Conservation (phyloP, 805 yeast species). For the Saccharomycopsis babjevae region DNA sequence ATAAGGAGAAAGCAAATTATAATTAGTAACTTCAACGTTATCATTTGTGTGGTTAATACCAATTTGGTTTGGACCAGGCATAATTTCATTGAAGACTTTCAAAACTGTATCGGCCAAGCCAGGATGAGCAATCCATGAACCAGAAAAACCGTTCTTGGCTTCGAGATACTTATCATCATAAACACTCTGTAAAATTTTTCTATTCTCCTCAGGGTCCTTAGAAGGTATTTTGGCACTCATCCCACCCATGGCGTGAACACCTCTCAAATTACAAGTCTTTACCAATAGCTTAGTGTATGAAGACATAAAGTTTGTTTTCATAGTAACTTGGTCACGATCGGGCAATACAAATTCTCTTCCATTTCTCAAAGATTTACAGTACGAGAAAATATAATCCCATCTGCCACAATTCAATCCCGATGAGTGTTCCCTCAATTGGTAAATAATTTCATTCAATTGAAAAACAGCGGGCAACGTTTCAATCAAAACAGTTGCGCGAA, state of each 20-base stretch:
- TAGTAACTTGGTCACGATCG: constrained; percentile 59
- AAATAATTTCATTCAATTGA: constrained; percentile 72
- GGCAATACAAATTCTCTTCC: constrained; percentile 56
- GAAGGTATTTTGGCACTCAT: constrained; percentile 75
- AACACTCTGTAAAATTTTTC: constrained; percentile 56
- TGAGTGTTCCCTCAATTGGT: constrained; percentile 60
- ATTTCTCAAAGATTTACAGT: constrained; percentile 54
- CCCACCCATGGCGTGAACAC: constrained; percentile 71
- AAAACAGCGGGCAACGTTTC: constrained; percentile 67
- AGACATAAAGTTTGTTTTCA: constrained; percentile 61
- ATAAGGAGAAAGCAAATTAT: constrained; percentile 51
- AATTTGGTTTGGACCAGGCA: constrained; percentile 69
- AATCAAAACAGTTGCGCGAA: constrained; percentile 61
- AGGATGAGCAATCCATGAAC: constrained; percentile 74
- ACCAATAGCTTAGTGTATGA: constrained; percentile 56
- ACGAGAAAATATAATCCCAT: constrained; percentile 69
- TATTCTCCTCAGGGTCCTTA: constrained; percentile 54
- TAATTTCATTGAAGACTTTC: constrained; percentile 61
- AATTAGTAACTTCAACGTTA: constrained; percentile 41
- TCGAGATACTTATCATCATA: constrained; percentile 59
- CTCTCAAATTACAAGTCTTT: constrained; percentile 60
- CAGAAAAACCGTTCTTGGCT: constrained; percentile 60
- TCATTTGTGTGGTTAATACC: constrained; percentile 27
- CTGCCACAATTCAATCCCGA: constrained; percentile 70
- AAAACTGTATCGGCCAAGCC: constrained; percentile 56